Evolutionary conservation across 192 early-diverging fungal genomes (phyloP).

Genomic region (Coemansia reversa): DNA sequence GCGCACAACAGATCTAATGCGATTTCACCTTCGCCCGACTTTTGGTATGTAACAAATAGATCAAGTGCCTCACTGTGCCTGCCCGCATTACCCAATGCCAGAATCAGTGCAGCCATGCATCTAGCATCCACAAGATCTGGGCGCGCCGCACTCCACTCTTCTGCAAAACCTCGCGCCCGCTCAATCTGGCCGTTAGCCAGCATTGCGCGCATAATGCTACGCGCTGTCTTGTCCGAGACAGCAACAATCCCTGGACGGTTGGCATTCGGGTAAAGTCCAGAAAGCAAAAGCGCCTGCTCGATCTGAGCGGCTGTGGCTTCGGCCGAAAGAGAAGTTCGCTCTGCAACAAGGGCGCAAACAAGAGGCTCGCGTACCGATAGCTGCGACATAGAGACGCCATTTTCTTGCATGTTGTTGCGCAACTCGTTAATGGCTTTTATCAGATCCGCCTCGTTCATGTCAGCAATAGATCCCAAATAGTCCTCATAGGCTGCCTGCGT

Average conservation of each 20-base stretch:
- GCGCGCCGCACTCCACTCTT: conserved; percentile 19
- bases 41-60: conserved; percentile 35
- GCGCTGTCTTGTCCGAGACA: conserved; percentile 25
- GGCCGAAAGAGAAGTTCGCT: not conserved
- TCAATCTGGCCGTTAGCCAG: conserved; percentile 21
- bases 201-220: conserved; percentile 27
- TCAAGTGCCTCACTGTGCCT: conserved; percentile 30
- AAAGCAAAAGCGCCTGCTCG: conserved; percentile 37
- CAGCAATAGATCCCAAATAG: conserved; percentile 12
- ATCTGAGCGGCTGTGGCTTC: conserved; percentile 11
- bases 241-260: not conserved
- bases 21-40: conserved; percentile 17
- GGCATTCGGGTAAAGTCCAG: not conserved
- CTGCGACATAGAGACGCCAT: not conserved
- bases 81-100: conserved; percentile 16
- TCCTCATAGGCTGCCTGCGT: conserved; percentile 17
- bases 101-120: conserved; percentile 29
- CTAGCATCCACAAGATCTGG: conserved; percentile 27
- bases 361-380: conserved; percentile 14
- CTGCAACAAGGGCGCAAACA: conserved; percentile 19
- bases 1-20: conserved; percentile 27
- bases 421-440: conserved; percentile 4
- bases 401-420: not conserved
- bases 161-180: conserved; percentile 33
- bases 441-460: conserved; percentile 14